Percentiles rank a stretch among this genome's conserved stretches.
Conservation (phyloP, 1,284 basidiomycete species). For the Trametes versicolor region DNA sequence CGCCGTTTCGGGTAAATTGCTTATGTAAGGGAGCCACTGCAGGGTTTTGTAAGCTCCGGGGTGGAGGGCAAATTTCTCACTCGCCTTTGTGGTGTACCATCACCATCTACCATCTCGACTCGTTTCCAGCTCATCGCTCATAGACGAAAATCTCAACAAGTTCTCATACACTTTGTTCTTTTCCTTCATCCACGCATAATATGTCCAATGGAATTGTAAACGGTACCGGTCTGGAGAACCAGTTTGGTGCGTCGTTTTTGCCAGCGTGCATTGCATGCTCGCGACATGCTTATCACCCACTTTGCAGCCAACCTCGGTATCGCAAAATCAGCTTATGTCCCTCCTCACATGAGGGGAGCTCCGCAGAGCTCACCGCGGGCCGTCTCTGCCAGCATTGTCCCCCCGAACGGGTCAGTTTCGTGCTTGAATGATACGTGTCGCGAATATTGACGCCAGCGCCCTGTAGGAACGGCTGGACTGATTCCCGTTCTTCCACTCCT, state of each 20-base stretch:
- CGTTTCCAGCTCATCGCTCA: conserved; percentile 39
- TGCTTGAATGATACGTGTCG: conserved; percentile 29
- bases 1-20: conserved; percentile 7
- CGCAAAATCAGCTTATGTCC: conserved; percentile 88
- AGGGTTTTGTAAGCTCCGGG: conserved; percentile 39
- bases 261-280: conserved; percentile 6
- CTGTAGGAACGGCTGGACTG: conserved; percentile 75
- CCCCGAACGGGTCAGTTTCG: conserved; percentile 59
- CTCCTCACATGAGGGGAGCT: conserved; percentile 87
- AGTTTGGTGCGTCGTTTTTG: conserved; percentile 71
- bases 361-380: conserved; percentile 85
- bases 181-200: conserved; percentile 56
- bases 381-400: conserved; percentile 57
- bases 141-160: conserved; percentile 45
- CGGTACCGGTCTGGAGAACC: conserved; percentile 82
- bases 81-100: conserved; percentile 50
- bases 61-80: conserved; percentile 40
- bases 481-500: conserved; percentile 68
- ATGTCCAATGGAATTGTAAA: conserved; percentile 91
- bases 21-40: conserved; percentile 31
- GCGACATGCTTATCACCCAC: conserved; percentile 30
- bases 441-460: conserved; percentile 26
- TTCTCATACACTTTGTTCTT: conserved; percentile 37
- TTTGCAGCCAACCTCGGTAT: conserved; percentile 71
- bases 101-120: conserved; percentile 46